Base-by-base conservation (phyloP, 768 basidiomycete species). In the Dioszegia aurantiaca region DNA sequence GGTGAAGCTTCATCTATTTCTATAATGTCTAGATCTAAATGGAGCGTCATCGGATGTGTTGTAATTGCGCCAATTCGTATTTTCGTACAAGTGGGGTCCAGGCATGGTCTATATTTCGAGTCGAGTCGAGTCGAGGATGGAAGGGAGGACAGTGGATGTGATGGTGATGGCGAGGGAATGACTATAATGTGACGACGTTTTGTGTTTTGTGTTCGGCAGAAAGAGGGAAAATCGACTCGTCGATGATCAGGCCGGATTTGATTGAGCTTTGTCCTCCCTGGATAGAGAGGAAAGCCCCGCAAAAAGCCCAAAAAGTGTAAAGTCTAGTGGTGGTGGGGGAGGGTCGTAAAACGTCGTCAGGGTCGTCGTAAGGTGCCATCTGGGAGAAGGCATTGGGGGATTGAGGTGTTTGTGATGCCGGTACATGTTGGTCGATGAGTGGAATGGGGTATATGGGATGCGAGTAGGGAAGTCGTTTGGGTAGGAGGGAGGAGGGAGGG, bases 331-430 rank as follows among this genome's bases (percentile, higher is more conserved):
- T 6, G 33, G 43, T 10, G 33, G 14, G 33, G 33, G 33, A 33
- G 33, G 6, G 6, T 44, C 46, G 46, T 47, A 47, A 47, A 47
- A 17, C 46, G 46, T 47, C 30, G 23, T 44, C n/a, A 44, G 23
- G 43, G 43, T 44, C 43, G 43, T 44, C 6, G 14, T 33, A n/a
- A n/a, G 6, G 33, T 33, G 33, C 33, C 33, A 33, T 33, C 33
- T 33, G 33, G 33, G 33, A 6, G 33, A 6, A 6, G 33, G 14
- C 8, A 33, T 6, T 33, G 33, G 6, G 33, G 33, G 14, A n/a
- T 42, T 42, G 9, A 9, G 9, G 33, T 14, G 33, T 33, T 33
- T 33, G 6, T n/a, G n/a, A n/a, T n/a, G 6, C 33, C 33, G 33
- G 33, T 6, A 33, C 14, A n/a, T n/a, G n/a, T n/a, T n/a, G n/a